phyloP scores from a whole-genome alignment of 306 rosid genomes.

The Rosa rugosa region DNA sequence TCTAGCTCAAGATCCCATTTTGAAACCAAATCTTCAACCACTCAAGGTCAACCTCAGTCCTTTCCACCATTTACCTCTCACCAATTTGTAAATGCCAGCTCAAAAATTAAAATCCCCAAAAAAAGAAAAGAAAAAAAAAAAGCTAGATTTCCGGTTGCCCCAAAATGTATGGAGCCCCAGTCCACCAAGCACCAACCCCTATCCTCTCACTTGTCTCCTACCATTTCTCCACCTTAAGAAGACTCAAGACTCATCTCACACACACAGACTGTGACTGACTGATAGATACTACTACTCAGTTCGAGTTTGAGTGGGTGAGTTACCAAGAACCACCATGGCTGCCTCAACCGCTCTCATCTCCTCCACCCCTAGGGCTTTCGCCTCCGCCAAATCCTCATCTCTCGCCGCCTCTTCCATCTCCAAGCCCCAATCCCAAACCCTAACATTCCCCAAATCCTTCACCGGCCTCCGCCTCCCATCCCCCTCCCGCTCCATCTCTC shows the following conservation, averaged over 20 bases:
- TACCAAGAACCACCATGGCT: constrained; percentile 27
- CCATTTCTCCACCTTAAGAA: constrained; percentile 14
- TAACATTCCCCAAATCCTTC: constrained; percentile 62
- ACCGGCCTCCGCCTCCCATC: constrained; percentile 58
- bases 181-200: background rate
- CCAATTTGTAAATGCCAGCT: background rate
- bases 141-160: background rate
- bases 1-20: no score
- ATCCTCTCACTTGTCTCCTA: constrained; percentile 4
- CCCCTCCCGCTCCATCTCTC: constrained; percentile 42
- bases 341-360: constrained; percentile 59
- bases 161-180: constrained; percentile 13
- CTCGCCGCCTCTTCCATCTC: constrained; percentile 29
- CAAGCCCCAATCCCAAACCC: constrained; percentile 41
- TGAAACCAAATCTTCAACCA: no score
- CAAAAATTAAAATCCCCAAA: background rate
- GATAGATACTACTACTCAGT: background rate
- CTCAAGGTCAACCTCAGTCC: no score
- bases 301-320: background rate
- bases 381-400: constrained; percentile 43
- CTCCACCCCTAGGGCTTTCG: constrained; percentile 54
- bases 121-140: background rate
- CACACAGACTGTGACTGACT: background rate
- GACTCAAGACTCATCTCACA: background rate
- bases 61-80: no score